These are phyloP conservation scores for Diplodia seriata DNA, from an alignment of 2,329 filamentous ascomycete species.

Conservation along the genomic window DNA sequence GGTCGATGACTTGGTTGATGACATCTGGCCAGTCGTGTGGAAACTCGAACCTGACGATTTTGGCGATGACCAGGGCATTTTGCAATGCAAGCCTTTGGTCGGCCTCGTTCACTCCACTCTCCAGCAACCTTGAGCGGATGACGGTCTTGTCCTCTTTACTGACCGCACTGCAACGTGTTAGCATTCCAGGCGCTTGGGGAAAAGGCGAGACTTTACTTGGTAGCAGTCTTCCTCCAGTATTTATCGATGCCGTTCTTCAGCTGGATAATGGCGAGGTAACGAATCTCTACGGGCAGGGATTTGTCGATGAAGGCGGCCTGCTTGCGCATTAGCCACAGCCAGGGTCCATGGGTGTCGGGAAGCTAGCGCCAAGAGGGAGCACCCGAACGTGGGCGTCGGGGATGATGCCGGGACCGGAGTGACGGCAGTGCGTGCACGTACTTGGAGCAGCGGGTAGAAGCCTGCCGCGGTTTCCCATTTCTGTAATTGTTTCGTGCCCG, in stretches of 20 bases:
- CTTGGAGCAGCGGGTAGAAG: slow-evolving; percentile 58
- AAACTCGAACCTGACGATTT: slow-evolving; percentile 88
- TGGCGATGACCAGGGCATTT: slow-evolving; percentile 86
- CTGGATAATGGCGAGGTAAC: slow-evolving; percentile 90
- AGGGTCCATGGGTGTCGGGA: neutral
- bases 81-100: slow-evolving; percentile 80
- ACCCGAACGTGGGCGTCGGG: neutral
- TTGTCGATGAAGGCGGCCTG: slow-evolving; percentile 83
- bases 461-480: slow-evolving; percentile 57
- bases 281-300: slow-evolving; percentile 75
- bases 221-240: slow-evolving; percentile 85
- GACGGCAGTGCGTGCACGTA: slow-evolving; percentile 31
- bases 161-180: slow-evolving; percentile 57
- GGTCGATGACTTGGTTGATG: slow-evolving; percentile 52
- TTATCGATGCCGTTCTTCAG: slow-evolving; percentile 97
- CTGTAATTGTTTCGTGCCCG: slow-evolving; percentile 60
- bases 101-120: slow-evolving; percentile 78
- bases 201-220: slow-evolving; percentile 59
- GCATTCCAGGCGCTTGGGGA: slow-evolving; percentile 33
- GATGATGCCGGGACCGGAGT: neutral
- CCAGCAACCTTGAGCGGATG: slow-evolving; percentile 77
- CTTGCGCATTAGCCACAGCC: slow-evolving; percentile 33
- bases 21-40: slow-evolving; percentile 75
- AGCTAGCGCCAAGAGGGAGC: neutral
- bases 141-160: slow-evolving; percentile 73